These are phyloP conservation scores for Elongisporangium undulatum DNA, from an alignment of 352 stramenopile species.

Conservation along the genomic window DNA sequence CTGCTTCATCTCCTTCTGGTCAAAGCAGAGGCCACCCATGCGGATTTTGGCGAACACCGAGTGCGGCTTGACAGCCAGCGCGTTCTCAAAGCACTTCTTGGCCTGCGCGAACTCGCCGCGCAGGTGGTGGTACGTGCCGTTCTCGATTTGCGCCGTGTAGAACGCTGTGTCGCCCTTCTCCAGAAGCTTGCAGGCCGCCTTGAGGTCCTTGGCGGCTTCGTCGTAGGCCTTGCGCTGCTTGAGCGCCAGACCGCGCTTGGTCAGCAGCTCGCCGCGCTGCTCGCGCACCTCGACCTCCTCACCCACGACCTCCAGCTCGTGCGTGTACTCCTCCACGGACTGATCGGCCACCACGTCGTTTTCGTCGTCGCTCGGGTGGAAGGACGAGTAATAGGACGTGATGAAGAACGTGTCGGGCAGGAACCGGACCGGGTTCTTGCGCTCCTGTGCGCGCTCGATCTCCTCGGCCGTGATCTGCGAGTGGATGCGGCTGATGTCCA, in stretches of 20 bases:
- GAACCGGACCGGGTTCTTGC: constrained; percentile 56
- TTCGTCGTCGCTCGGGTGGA: constrained; percentile 75
- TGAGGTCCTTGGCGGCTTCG: constrained; percentile 49
- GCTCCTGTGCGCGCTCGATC: constrained; percentile 52
- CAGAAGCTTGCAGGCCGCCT: constrained; percentile 43
- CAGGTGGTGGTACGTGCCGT: constrained; percentile 73
- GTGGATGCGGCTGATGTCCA: constrained; percentile 77
- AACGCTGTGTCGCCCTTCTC: constrained; percentile 44
- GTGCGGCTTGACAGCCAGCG: constrained; percentile 55
- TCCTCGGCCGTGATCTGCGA: constrained; percentile 65
- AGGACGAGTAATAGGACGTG: constrained; percentile 85
- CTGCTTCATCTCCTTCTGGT: constrained; percentile 74
- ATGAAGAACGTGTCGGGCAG: constrained; percentile 81
- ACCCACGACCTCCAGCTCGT: constrained; percentile 35
- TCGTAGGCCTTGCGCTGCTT: constrained; percentile 73
- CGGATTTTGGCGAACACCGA: constrained; percentile 82
- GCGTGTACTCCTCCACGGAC: constrained; percentile 50
- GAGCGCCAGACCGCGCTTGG: constrained; percentile 52
- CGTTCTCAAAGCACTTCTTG: constrained; percentile 58
- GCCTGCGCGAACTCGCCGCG: constrained; percentile 68
- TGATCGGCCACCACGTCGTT: constrained; percentile 58
- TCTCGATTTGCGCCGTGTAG: constrained; percentile 76
- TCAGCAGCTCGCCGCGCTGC: constrained; percentile 49
- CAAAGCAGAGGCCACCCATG: constrained; percentile 77
- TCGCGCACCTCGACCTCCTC: constrained; percentile 18